Conservation (phyloP, 2,329 filamentous ascomycete genomes). For the Bipolaris bicolor region DNA sequence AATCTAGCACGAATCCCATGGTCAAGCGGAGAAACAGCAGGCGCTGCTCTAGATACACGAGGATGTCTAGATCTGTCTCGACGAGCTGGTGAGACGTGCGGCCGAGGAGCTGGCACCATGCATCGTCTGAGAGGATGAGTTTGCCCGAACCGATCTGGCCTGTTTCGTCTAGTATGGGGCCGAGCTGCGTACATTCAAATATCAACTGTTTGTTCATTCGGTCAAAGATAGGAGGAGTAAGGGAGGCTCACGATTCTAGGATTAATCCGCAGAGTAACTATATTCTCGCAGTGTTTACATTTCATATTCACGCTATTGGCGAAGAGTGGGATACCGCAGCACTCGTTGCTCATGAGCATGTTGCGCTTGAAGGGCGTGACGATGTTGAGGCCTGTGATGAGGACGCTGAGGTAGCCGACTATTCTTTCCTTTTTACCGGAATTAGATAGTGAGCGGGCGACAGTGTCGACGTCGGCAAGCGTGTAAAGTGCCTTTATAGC, state of each 20-base stretch:
- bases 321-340: slow-evolving; percentile 62
- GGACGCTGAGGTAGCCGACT: slow-evolving; percentile 53
- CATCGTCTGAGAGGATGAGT: slow-evolving; percentile 59
- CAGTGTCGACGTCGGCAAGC: slow-evolving; percentile 54
- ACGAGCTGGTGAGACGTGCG: slow-evolving; percentile 54
- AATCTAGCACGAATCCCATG: slow-evolving; percentile 62
- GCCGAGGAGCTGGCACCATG: slow-evolving; percentile 61
- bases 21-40: slow-evolving; percentile 60
- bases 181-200: slow-evolving; percentile 38
- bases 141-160: slow-evolving; percentile 59
- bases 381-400: slow-evolving; percentile 53
- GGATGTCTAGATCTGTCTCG: slow-evolving; percentile 42
- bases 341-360: slow-evolving; percentile 56
- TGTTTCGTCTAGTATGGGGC: slow-evolving; percentile 61
- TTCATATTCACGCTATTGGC: slow-evolving; percentile 53
- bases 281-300: slow-evolving; percentile 52
- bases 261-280: slow-evolving; percentile 49
- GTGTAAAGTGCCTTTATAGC: slow-evolving; percentile 49
- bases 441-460: slow-evolving; percentile 34
- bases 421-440: slow-evolving; percentile 43
- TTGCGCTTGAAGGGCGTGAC: slow-evolving; percentile 49
- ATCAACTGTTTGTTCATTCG: not conserved
- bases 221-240: not conserved
- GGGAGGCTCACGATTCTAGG: slow-evolving; percentile 46
- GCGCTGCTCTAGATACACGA: slow-evolving; percentile 60